A percentile compares a stretch with the other conserved stretches of the same genome.
Conservation (phyloP, 2,329 filamentous ascomycete genomes). For the Myriosclerotinia curreyana region DNA sequence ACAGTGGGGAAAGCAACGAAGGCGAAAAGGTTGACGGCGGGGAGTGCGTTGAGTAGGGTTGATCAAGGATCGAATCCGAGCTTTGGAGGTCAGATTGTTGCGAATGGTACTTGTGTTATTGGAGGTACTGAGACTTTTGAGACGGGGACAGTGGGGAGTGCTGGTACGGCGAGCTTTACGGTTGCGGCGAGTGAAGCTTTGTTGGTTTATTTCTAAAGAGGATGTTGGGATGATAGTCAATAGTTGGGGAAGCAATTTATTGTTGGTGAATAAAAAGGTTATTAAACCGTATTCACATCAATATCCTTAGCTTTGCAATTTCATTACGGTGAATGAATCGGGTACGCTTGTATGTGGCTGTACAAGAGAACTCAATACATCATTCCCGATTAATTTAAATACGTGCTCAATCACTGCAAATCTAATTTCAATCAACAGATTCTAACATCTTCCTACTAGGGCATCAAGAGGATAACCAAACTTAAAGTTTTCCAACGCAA, state of each 20-base stretch:
- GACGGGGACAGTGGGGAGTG: constrained; percentile 36
- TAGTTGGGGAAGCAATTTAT: background rate
- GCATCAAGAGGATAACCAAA: too few species aligned
- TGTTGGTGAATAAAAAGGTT: background rate
- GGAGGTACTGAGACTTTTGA: constrained; percentile 44
- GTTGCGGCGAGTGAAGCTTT: constrained; percentile 49
- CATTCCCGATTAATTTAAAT: too few species aligned
- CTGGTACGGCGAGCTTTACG: constrained; percentile 43
- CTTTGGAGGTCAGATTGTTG: constrained; percentile 48
- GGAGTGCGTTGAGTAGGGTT: constrained; percentile 44
- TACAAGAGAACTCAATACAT: too few species aligned
- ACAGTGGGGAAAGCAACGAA: constrained; percentile 21
- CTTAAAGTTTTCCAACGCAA: too few species aligned
- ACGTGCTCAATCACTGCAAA: too few species aligned
- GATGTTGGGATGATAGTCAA: background rate
- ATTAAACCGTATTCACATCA: background rate
- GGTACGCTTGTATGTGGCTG: too few species aligned
- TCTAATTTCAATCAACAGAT: too few species aligned
- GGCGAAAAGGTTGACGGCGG: constrained; percentile 40
- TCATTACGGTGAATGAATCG: too few species aligned
- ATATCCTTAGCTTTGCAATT: too few species aligned
- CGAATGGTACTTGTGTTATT: constrained; percentile 46
- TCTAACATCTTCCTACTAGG: too few species aligned
- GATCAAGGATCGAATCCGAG: constrained; percentile 46
- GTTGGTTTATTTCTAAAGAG: constrained; percentile 44